Evolutionary conservation across 805 yeast genomes (phyloP).

Genomic region (Ogataea trehalophila): DNA sequence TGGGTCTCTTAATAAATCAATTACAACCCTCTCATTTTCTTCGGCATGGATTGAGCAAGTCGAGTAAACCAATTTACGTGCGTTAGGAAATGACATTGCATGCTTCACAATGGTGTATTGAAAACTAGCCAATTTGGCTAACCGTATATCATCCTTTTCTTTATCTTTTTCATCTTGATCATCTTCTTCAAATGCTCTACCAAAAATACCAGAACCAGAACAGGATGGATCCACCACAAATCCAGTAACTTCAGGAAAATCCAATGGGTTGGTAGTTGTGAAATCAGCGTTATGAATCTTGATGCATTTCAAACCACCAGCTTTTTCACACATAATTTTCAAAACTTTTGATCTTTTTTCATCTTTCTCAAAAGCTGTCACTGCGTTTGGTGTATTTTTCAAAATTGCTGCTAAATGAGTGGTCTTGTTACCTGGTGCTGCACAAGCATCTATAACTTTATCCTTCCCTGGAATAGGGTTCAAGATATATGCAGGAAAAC

Average conservation of each 20-base stretch:
- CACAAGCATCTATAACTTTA: conserved; percentile 83
- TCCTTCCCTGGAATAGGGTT: conserved; percentile 52
- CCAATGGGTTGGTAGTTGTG: conserved; percentile 52
- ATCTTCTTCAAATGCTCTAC: conserved; percentile 62
- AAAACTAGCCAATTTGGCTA: conserved; percentile 74
- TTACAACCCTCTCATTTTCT: conserved; percentile 91
- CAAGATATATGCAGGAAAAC: conserved; percentile 88
- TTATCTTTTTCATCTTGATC: conserved; percentile 44
- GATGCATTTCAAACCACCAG: conserved; percentile 54
- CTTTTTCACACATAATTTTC: conserved; percentile 71
- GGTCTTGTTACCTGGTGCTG: conserved; percentile 98
- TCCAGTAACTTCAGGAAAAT: conserved; percentile 66
- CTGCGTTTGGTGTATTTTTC: conserved; percentile 35
- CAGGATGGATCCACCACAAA: conserved; percentile 94
- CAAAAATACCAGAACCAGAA: conserved; percentile 96
- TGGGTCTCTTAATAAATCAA: conserved; percentile 64
- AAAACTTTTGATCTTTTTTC: conserved; percentile 63
- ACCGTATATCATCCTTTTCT: conserved; percentile 43
- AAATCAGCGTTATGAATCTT: conserved; percentile 51
- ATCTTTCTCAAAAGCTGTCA: conserved; percentile 88
- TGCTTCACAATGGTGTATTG: conserved; percentile 86
- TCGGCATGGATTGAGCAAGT: conserved; percentile 94
- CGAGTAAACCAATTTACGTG: conserved; percentile 77
- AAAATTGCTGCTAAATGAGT: conserved; percentile 80
- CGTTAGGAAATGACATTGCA: conserved; percentile 78